phyloP scores from a whole-genome alignment of 257 asterid species.

The Cynanchum wilfordii region DNA sequence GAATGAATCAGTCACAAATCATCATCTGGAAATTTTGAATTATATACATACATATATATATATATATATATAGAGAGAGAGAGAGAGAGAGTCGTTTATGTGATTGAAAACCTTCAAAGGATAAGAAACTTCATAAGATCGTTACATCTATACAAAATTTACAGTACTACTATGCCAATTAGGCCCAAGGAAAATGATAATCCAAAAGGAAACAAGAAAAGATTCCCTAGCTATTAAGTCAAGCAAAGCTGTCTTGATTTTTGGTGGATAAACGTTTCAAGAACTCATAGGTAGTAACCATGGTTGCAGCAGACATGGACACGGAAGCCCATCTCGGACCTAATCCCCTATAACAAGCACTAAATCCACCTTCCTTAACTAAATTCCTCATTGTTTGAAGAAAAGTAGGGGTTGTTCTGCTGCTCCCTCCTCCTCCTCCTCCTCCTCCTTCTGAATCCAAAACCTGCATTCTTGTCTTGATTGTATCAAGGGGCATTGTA shows the following conservation, averaged over 20 bases:
- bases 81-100: not conserved
- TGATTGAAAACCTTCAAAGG: conserved; percentile 1
- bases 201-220: conserved; percentile 2
- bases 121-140: not conserved
- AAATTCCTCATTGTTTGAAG: conserved; percentile 60
- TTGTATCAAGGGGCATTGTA: conserved; percentile 94
- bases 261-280: conserved; percentile 82
- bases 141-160: conserved; percentile 20
- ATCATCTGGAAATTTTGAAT: too few relatives aligned
- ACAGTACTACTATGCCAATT: conserved; percentile 12
- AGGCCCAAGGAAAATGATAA: conserved; percentile 7
- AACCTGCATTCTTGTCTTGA: conserved; percentile 90
- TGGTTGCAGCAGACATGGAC: conserved; percentile 93
- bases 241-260: conserved; percentile 48
- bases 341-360: conserved; percentile 93
- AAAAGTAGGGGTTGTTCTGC: conserved; percentile 35
- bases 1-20: too few relatives aligned
- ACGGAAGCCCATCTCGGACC: conserved; percentile 98
- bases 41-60: not conserved
- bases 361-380: conserved; percentile 82
- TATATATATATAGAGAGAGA: not conserved
- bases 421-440: conserved; percentile 29
- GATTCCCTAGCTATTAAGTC: conserved; percentile 18
- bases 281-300: conserved; percentile 97
- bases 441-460: conserved; percentile 63